These are phyloP conservation scores for Phytopythium delawarense DNA, from an alignment of 352 stramenopile genomes.

Conservation along the genomic window DNA sequence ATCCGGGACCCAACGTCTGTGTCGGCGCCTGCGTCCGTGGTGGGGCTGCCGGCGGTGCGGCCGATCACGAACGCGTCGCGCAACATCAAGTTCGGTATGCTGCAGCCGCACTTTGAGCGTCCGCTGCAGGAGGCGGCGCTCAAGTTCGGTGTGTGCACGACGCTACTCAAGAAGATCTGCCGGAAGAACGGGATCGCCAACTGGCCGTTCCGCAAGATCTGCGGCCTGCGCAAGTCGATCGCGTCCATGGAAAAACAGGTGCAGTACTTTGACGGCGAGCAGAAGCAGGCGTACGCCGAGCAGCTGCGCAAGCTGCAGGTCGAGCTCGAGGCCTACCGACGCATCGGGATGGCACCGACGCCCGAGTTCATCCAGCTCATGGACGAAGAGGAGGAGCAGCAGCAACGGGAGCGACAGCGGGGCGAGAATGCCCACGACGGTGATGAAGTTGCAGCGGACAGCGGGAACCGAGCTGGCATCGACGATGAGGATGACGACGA, in stretches of 20 bases:
- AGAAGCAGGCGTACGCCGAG: constrained; percentile 43
- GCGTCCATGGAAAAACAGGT: constrained; percentile 56
- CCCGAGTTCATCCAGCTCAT: constrained; percentile 20
- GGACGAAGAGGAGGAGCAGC: constrained; percentile 8
- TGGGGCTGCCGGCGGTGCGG: constrained; percentile 11
- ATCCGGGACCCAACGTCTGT: background rate
- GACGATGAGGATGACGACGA: background rate
- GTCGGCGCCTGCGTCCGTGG: background rate
- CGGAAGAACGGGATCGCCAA: constrained; percentile 53
- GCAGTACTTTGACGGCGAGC: constrained; percentile 57
- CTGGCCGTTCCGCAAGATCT: constrained; percentile 62
- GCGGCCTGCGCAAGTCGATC: constrained; percentile 51
- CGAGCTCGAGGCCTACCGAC: constrained; percentile 39
- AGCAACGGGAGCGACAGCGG: no score
- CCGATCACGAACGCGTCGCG: constrained; percentile 41
- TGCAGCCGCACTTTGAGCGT: constrained; percentile 54
- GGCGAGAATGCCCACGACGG: background rate
- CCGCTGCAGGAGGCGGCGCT: constrained; percentile 45
- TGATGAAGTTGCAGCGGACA: background rate
- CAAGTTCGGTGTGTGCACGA: constrained; percentile 61
- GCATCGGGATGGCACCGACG: constrained; percentile 36
- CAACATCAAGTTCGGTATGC: constrained; percentile 51
- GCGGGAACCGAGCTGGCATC: background rate
- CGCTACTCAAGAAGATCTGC: constrained; percentile 68
- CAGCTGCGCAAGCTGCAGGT: constrained; percentile 37